A percentile compares a stretch with the other conserved stretches of the same genome.
phyloP scores from a whole-genome alignment of 768 basidiomycete genomes.

The Gloeophyllum trabeum region DNA sequence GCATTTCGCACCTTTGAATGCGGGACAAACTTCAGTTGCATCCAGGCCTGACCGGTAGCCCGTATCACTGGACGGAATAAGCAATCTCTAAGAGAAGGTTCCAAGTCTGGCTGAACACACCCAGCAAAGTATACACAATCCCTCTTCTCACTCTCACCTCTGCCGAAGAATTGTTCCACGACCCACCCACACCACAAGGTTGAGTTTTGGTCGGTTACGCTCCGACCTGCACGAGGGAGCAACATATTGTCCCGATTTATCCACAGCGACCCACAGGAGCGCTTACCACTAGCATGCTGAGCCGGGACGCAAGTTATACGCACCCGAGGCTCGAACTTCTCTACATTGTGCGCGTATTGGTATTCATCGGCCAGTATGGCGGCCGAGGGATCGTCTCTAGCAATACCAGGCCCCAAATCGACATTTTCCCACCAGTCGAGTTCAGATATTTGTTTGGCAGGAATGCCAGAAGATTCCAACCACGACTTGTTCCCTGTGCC shows the following conservation, averaged over 20 bases:
- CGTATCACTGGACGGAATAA: slow-evolving; percentile 18
- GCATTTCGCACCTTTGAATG: slow-evolving; percentile 19
- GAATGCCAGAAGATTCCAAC: slow-evolving; percentile 20
- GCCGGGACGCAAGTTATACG: slow-evolving; percentile 27
- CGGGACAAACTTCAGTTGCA: slow-evolving; percentile 19
- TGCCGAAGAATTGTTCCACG: slow-evolving; percentile 15
- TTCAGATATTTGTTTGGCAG: slow-evolving; percentile 19
- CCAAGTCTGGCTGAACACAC: slow-evolving; percentile 7
- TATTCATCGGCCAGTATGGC: slow-evolving; percentile 7
- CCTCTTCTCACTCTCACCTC: slow-evolving; percentile 6
- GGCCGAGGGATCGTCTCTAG: slow-evolving; percentile 3
- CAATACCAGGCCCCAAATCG: not conserved
- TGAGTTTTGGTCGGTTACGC: slow-evolving; percentile 19
- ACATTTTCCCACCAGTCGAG: slow-evolving; percentile 30
- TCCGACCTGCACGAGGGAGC: slow-evolving; percentile 21
- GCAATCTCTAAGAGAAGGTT: not conserved
- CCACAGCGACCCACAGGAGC: not conserved
- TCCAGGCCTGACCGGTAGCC: slow-evolving; percentile 20
- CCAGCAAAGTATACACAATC: slow-evolving; percentile 17
- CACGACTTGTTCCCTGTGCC: slow-evolving; percentile 15
- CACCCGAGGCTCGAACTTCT: slow-evolving; percentile 6
- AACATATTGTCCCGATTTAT: not conserved
- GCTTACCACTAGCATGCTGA: slow-evolving; percentile 28
- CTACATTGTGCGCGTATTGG: not conserved
- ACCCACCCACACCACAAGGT: slow-evolving; percentile 31